A percentile compares a stretch with the other conserved stretches of the same genome.
Conservation (phyloP, 139 green algal species). For the Micractinium conductrix region DNA sequence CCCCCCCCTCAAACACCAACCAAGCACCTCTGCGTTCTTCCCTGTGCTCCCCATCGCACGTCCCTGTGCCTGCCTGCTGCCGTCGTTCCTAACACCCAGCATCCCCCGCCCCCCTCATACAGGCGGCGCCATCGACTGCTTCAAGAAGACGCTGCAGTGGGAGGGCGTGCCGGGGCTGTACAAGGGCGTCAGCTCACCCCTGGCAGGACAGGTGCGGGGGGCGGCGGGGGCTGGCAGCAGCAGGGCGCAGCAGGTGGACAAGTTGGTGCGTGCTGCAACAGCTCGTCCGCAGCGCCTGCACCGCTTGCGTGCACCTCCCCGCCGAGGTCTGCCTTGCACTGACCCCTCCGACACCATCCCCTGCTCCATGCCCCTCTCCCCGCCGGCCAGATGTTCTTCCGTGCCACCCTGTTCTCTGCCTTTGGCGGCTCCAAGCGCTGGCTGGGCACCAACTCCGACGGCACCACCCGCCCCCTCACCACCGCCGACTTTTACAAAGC, state of each 20-base stretch:
- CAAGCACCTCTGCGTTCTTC: no score
- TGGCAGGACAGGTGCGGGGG: constrained; percentile 73
- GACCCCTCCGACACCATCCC: no score
- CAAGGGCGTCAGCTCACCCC: constrained; percentile 92
- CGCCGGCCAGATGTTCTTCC: constrained; percentile 87
- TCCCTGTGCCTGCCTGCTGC: neutral
- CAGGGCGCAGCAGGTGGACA: no score
- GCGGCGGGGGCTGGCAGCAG: no score
- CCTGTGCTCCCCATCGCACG: no score
- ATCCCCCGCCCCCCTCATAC: neutral
- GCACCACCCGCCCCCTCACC: constrained; percentile 61
- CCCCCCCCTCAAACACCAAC: no score
- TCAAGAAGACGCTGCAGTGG: constrained; percentile 91
- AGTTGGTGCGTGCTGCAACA: no score
- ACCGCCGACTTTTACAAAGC: constrained; percentile 75
- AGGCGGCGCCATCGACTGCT: constrained; percentile 89
- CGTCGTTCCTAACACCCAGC: neutral
- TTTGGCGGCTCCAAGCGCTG: constrained; percentile 88
- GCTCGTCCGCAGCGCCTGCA: no score
- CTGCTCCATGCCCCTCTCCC: constrained; percentile 18
- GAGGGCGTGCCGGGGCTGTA: constrained; percentile 91
- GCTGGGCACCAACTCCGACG: constrained; percentile 83
- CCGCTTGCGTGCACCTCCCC: no score
- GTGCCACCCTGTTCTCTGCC: constrained; percentile 85
- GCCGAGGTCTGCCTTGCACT: no score